Base-by-base conservation (phyloP, 1,139 yeast genomes). In the Yamadazyma oceani region DNA sequence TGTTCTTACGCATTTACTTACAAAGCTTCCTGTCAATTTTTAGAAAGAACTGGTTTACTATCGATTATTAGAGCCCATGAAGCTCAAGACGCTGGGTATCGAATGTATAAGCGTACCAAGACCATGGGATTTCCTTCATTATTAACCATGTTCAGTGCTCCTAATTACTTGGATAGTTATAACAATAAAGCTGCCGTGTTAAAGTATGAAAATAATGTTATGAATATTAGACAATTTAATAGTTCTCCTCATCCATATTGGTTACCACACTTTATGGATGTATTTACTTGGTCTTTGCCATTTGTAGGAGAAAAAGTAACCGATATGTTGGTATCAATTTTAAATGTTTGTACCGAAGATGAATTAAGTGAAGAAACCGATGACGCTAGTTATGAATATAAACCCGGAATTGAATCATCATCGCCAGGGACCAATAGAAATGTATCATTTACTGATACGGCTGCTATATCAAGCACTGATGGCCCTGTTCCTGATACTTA, bases 241-340 rank as follows among this genome's bases (percentile, higher is more conserved):
- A 69, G 85, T 53, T 82, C 92, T 27, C 96, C 96, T 7, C 97
- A 92, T 62, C 98, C 98, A 1, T 92, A 92, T 63, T 90, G 96
- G 92, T 71, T 92, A 49, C 98, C 98, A 3, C 90, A 90, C 60
- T 88, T 90, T 53, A 89, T 90, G 96, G 97, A 92, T 60, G 96
- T 90, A 5, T 92, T 92, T 61, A 85, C 96, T 5, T 92, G 98
- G 98, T 87, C 96, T 3, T 69, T 92, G 43, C 98, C 98, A 6
- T 92, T 92, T 69, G 97, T 92, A 27, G 97, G 97, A n/a, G 97
- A 92, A 64, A 80, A 89, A 51, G 84, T 90, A 42, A 87, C 96
- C 13, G 97, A 92, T 57, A 90, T 92, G 86, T 74, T 92, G 57
- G 88, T 89, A 24, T 80, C 95, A 2, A 86, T 92, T 34, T 74